Conservation (phyloP, 495 filamentous ascomycete species). For the Lasiosphaeria hispida region DNA sequence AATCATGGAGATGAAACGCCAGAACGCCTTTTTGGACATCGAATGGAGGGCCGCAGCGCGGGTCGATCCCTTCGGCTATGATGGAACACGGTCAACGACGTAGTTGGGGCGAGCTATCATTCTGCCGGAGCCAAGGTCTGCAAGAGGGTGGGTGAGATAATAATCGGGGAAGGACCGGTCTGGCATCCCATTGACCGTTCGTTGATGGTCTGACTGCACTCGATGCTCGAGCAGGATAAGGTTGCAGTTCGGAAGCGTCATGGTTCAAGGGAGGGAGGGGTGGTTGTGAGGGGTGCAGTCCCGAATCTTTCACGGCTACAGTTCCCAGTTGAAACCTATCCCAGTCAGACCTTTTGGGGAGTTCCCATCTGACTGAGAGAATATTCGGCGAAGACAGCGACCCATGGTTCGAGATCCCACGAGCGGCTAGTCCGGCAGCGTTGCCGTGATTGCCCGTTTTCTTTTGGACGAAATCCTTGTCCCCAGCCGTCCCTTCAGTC, state of each 20-base stretch:
- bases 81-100: not conserved
- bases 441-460: too few relatives aligned
- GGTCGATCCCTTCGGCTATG: constrained; percentile 1
- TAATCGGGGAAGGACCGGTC: not conserved
- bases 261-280: not conserved
- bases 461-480: too few relatives aligned
- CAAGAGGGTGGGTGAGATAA: constrained; percentile 5
- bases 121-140: not conserved
- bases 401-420: not conserved
- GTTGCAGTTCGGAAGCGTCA: not conserved
- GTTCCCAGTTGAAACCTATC: not conserved
- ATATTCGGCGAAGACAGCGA: not conserved
- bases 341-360: not conserved
- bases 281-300: not conserved
- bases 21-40: not conserved
- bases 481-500: too few relatives aligned
- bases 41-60: constrained; percentile 6
- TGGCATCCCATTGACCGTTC: not conserved
- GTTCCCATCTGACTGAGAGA: not conserved
- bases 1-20: constrained; percentile 3
- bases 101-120: not conserved
- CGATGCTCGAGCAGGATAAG: not conserved
- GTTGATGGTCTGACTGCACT: not conserved
- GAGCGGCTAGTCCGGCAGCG: not conserved
- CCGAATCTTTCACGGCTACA: not conserved